These are phyloP conservation scores for Tuber umbilicatum DNA, from an alignment of 495 filamentous ascomycete species.

Conservation along the genomic window DNA sequence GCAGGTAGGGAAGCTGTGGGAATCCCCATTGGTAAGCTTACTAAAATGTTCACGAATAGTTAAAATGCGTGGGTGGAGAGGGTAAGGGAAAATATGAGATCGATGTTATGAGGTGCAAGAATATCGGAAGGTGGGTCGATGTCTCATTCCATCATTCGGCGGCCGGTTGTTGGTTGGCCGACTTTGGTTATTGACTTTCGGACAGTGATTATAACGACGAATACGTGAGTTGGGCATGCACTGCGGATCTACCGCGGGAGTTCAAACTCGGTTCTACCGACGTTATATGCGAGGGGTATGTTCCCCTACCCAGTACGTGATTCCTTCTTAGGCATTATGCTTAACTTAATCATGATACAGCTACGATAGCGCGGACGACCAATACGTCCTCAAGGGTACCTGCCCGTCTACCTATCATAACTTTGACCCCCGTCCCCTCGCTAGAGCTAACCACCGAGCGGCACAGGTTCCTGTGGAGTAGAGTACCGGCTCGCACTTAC, in stretches of 20 bases:
- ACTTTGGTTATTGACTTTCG: neutral
- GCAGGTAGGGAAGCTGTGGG: constrained; percentile 46
- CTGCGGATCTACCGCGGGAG: constrained; percentile 67
- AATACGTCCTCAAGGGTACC: constrained; percentile 76
- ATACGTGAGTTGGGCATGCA: constrained; percentile 85
- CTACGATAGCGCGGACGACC: constrained; percentile 66
- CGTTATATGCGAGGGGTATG: constrained; percentile 75
- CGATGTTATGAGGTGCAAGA: constrained; percentile 81
- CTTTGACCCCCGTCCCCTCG: neutral
- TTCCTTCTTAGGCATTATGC: neutral
- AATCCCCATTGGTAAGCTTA: neutral
- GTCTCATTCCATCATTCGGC: neutral
- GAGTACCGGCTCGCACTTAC: constrained; percentile 83
- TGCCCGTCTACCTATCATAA: neutral
- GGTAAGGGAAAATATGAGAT: constrained; percentile 59
- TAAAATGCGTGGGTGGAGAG: constrained; percentile 70
- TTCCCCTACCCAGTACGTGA: neutral
- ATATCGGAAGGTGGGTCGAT: constrained; percentile 54
- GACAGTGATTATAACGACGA: constrained; percentile 55
- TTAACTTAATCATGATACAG: constrained; percentile 9
- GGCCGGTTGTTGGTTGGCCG: neutral
- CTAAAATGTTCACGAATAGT: constrained; percentile 41
- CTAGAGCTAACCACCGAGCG: constrained; percentile 5
- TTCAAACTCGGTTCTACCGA: constrained; percentile 88
- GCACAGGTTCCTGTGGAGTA: constrained; percentile 62